Evolutionary conservation across 352 stramenopile genomes (phyloP).

Genomic region (Globisporangium mamillatum): DNA sequence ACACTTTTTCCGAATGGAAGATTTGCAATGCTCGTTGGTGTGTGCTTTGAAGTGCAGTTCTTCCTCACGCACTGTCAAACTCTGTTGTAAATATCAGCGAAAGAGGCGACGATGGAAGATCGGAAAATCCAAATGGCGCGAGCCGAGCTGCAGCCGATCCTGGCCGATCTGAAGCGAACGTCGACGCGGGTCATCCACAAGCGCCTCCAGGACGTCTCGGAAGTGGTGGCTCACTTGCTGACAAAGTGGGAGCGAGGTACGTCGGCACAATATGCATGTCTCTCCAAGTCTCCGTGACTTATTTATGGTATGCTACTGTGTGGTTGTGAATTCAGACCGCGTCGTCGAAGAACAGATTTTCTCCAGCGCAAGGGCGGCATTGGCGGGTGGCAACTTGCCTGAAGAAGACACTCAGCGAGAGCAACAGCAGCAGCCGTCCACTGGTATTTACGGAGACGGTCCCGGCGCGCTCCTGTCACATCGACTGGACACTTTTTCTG

Average conservation of each 20-base stretch:
- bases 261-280: neutral
- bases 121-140: slow-evolving; percentile 59
- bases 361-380: neutral
- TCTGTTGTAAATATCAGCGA: slow-evolving; percentile 17
- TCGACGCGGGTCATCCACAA: slow-evolving; percentile 69
- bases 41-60: neutral
- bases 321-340: slow-evolving; percentile 7
- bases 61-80: neutral
- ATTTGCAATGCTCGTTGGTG: neutral
- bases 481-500: neutral
- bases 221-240: slow-evolving; percentile 66
- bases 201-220: slow-evolving; percentile 69
- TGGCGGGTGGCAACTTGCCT: neutral
- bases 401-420: neutral
- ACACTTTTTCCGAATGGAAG: neutral
- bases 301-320: neutral
- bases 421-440: neutral
- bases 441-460: slow-evolving; percentile 11
- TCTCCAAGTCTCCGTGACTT: neutral
- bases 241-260: slow-evolving; percentile 70
- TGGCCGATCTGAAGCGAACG: slow-evolving; percentile 56
- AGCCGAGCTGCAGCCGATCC: slow-evolving; percentile 58
- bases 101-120: slow-evolving; percentile 48
- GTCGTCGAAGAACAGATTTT: neutral
- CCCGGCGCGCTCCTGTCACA: slow-evolving; percentile 8